Evolutionary conservation across 805 yeast genomes (phyloP), one percentile per base, ranked within the genome.

Genomic region (Jamesozyma gamospora): DNA sequence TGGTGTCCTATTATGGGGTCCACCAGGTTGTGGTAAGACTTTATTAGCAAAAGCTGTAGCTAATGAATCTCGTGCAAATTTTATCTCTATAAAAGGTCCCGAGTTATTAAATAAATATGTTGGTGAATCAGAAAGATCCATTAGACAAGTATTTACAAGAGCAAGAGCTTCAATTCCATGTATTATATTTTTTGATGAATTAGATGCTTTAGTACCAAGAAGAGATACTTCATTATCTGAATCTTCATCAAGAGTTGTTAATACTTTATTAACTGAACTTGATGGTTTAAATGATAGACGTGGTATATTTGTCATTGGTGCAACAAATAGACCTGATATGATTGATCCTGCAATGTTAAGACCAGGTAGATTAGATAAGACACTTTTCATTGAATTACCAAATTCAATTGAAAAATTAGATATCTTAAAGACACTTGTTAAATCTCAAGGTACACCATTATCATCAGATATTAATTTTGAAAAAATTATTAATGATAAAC

Each of bases 21-120:
- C 98, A 1, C 98, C 98, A 3, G 98, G 98, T 28, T 92, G 97
- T 66, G 98, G 98, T 71, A 92, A 92, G 58, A 92, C 98, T 0
- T 68, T 92, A 36, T 67, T 92, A 24, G 97, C 97, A 1, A 92
- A 92, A 55, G 98, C 98, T 2, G 97, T 92, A 3, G 98, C 98
- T 10, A 90, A 90, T 58, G 97, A 92, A 62, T 86, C 96, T 0
- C 73, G 94, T 39, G 97, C 97, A 11, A 92, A 92, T 58, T 92
- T 92, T 62, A 92, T 92, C 29, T 83, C 95, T 10, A 87, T 92
- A 26, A 82, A 94, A 46, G 98, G 98, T 2, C 98, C 98, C 0
- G 98, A 92, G 58, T 65, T 92, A 33, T 69, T 90, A 50, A 90
- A 92, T 58, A 90, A 90, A 60, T 90, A 86, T 53, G 97, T 90